Percentiles rank a stretch among this genome's conserved stretches.
phyloP scores from a whole-genome alignment of 306 rosid genomes.

The Vigna radiata region DNA sequence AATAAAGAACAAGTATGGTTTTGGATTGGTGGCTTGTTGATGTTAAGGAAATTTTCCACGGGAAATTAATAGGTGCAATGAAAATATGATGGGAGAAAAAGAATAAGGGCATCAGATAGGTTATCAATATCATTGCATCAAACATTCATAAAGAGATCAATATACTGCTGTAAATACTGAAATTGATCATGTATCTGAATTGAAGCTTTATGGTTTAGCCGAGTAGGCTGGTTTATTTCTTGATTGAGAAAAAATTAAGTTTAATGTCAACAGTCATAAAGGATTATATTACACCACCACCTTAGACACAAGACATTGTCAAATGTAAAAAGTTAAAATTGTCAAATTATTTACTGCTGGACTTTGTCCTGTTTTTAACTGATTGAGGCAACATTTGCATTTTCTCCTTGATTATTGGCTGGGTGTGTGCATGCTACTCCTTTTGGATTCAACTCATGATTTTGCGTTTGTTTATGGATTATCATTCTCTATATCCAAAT shows the following conservation, averaged over 20 bases:
- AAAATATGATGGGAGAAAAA: background rate
- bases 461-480: conserved; percentile 1
- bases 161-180: background rate
- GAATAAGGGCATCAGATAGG: background rate
- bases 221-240: background rate
- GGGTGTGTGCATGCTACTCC: conserved; percentile 28
- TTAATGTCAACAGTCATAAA: conserved; percentile 1
- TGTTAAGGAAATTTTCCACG: background rate
- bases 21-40: background rate
- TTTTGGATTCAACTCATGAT: background rate
- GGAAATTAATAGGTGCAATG: background rate
- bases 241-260: background rate
- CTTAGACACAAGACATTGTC: background rate
- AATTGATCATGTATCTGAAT: background rate
- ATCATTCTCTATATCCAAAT: background rate
- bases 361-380: background rate
- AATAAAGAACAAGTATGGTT: background rate
- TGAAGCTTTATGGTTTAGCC: too few relatives aligned
- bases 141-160: background rate
- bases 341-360: background rate
- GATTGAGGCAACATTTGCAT: conserved; percentile 27
- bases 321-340: too few relatives aligned
- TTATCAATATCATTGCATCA: background rate
- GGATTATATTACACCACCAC: background rate
- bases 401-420: conserved; percentile 1